These are phyloP conservation scores for Rhodotorula kratochvilovae DNA, from an alignment of 768 basidiomycete genomes.

Conservation along the genomic window DNA sequence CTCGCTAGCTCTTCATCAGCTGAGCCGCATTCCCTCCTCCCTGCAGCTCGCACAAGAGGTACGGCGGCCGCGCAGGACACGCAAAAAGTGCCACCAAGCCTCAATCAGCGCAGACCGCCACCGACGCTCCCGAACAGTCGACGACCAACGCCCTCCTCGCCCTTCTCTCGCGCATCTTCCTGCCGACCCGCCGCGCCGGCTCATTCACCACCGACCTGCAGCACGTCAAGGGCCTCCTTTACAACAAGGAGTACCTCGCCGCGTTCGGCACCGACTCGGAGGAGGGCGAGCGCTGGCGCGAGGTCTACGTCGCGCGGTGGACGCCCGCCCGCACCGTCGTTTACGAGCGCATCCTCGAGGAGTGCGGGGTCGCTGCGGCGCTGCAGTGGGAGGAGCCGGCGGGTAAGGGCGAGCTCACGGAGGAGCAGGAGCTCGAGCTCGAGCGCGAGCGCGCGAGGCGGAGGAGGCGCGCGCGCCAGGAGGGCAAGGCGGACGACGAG, in stretches of 20 bases:
- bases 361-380: neutral
- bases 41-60: neutral
- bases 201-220: conserved; percentile 29
- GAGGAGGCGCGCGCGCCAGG: neutral
- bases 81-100: neutral
- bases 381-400: conserved; percentile 8
- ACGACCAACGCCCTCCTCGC: conserved; percentile 17
- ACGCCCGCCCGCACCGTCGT: conserved; percentile 36
- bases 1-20: neutral
- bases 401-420: neutral
- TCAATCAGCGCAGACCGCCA: neutral
- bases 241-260: conserved; percentile 36
- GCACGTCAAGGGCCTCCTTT: conserved; percentile 39
- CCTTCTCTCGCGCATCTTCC: conserved; percentile 11
- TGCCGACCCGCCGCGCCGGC: conserved; percentile 11
- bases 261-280: conserved; percentile 37
- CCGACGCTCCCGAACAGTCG: neutral
- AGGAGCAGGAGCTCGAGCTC: neutral
- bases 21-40: neutral
- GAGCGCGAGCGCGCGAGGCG: conserved; percentile 2
- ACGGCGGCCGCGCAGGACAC: neutral
- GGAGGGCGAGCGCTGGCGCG: conserved; percentile 20
- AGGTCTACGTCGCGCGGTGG: conserved; percentile 38
- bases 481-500: neutral
- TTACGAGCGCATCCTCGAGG: conserved; percentile 34